phyloP scores from a whole-genome alignment of 495 filamentous ascomycete species.

The Aspergillus baeticus region DNA sequence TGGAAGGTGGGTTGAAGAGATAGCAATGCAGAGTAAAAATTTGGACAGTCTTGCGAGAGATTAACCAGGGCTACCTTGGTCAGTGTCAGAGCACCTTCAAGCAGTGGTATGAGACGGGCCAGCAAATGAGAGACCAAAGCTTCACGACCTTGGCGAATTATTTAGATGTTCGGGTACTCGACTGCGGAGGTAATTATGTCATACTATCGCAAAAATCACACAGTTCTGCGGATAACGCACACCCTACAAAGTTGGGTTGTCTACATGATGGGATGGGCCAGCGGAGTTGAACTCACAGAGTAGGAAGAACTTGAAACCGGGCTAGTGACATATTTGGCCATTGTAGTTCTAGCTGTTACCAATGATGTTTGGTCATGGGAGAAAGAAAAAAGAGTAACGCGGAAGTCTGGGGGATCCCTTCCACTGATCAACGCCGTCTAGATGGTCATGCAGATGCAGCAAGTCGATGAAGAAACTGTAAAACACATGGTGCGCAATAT shows the following conservation, averaged over 20 bases:
- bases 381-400: background rate
- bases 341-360: background rate
- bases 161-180: background rate
- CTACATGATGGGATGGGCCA: background rate
- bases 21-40: no score
- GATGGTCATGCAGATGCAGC: background rate
- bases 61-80: no score
- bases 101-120: no score
- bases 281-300: background rate
- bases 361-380: background rate
- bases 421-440: background rate
- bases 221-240: background rate
- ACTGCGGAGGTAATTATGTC: background rate
- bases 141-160: slow-evolving; percentile 11
- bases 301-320: background rate
- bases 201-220: background rate
- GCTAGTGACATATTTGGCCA: background rate
- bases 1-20: no score
- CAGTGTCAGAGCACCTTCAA: no score
- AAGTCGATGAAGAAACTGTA: background rate
- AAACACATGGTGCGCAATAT: background rate
- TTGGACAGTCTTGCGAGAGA: no score
- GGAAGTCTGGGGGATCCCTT: background rate
- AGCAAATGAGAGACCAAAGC: no score
- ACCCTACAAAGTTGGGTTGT: background rate